Conservation (phyloP, 805 yeast genomes). For the Ogataea dorogensis region DNA sequence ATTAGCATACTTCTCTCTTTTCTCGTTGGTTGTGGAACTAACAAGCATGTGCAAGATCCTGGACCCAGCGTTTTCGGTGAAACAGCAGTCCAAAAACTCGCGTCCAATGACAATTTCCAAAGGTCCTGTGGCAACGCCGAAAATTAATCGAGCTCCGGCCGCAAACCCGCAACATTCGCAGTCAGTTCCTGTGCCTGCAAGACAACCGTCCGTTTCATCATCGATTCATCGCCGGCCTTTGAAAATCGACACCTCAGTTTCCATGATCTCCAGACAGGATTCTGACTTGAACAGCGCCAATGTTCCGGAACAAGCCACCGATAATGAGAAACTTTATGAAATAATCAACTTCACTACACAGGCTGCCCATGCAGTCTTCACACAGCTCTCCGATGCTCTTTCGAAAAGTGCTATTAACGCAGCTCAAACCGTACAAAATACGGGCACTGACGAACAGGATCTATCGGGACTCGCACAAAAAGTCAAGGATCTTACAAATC, state of each 20-base stretch:
- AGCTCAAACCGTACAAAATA: conserved; percentile 35
- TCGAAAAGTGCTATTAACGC: conserved; percentile 59
- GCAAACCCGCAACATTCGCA: conserved; percentile 23
- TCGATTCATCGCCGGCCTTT: conserved; percentile 25
- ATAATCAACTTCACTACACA: conserved; percentile 32
- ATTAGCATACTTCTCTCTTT: conserved; percentile 27
- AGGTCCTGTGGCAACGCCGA: conserved; percentile 15
- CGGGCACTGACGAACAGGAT: conserved; percentile 30
- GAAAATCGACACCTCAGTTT: conserved; percentile 25
- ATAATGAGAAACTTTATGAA: conserved; percentile 31
- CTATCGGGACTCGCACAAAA: conserved; percentile 47
- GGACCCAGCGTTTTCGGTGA: conserved; percentile 21
- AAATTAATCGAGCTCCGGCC: conserved; percentile 22
- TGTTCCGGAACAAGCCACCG: conserved; percentile 17
- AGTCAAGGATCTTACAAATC: conserved; percentile 72
- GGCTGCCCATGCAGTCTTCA: conserved; percentile 73
- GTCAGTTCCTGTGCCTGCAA: conserved; percentile 14
- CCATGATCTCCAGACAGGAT: conserved; percentile 26
- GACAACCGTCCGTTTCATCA: conserved; percentile 17
- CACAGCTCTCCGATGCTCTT: conserved; percentile 68
- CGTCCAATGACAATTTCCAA: conserved; percentile 12
- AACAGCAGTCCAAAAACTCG: conserved; percentile 9
- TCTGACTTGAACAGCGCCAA: conserved; percentile 28
- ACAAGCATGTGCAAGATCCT: conserved; percentile 25
- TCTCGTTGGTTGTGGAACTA: conserved; percentile 31